Percentiles rank a stretch among this genome's conserved stretches.
phyloP scores from a whole-genome alignment of 1,284 basidiomycete genomes.

The Lentinus polychrous region DNA sequence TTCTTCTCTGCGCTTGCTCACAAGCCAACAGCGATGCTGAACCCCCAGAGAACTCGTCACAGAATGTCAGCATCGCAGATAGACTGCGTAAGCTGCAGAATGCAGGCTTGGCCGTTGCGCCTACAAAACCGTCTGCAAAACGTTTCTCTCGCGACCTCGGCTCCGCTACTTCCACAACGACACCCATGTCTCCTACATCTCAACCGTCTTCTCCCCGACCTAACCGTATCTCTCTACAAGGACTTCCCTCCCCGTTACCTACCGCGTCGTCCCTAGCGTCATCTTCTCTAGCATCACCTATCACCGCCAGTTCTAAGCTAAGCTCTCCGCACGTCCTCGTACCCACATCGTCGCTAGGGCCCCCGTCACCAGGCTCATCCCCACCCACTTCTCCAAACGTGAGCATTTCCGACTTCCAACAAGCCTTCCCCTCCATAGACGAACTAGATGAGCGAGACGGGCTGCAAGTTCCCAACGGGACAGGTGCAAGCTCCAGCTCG shows the following conservation, averaged over 20 bases:
- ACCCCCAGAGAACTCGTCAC: not conserved
- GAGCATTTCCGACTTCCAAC: slow-evolving; percentile 47
- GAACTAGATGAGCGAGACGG: slow-evolving; percentile 55
- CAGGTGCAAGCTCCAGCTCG: slow-evolving; percentile 26
- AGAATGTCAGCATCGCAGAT: slow-evolving; percentile 53
- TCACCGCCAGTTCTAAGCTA: slow-evolving; percentile 22
- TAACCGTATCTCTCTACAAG: slow-evolving; percentile 21
- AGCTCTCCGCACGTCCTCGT: slow-evolving; percentile 51
- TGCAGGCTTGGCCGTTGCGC: slow-evolving; percentile 48
- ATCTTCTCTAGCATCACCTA: slow-evolving; percentile 23
- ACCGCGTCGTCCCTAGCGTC: slow-evolving; percentile 14
- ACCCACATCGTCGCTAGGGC: slow-evolving; percentile 59
- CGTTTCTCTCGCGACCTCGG: slow-evolving; percentile 42
- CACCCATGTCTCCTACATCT: slow-evolving; percentile 14
- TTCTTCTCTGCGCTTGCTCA: slow-evolving; percentile 7
- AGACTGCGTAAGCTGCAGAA: slow-evolving; percentile 64
- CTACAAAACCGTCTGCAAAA: slow-evolving; percentile 34
- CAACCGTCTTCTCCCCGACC: slow-evolving; percentile 11
- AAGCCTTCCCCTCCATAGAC: slow-evolving; percentile 67
- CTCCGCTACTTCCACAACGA: slow-evolving; percentile 9
- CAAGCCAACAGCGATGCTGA: slow-evolving; percentile 8
- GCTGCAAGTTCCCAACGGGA: slow-evolving; percentile 37
- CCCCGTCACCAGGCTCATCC: slow-evolving; percentile 64
- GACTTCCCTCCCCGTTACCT: slow-evolving; percentile 22
- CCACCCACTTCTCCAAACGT: slow-evolving; percentile 31